phyloP scores from a whole-genome alignment of 805 yeast genomes.

The Myxozyma neotropica region DNA sequence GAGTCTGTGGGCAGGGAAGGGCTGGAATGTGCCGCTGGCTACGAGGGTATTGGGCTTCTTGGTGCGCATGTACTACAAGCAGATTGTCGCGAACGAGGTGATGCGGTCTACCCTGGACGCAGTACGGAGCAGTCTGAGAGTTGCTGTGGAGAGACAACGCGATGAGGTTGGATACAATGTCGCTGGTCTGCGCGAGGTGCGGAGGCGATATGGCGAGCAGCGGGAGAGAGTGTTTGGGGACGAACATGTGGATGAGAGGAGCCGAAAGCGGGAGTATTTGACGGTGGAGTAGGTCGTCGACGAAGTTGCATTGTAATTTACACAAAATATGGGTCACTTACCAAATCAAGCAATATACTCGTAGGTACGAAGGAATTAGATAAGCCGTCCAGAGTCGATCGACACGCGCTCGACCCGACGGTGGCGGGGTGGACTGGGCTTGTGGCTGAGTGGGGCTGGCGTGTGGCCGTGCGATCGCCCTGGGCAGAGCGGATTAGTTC shows the following conservation, averaged over 20 bases:
- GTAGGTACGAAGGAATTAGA: too few species aligned
- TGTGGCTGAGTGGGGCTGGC: background rate
- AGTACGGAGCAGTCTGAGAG: slow-evolving; percentile 65
- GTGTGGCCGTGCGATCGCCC: background rate
- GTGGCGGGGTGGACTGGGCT: background rate
- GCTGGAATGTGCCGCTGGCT: slow-evolving; percentile 60
- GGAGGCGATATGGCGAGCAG: slow-evolving; percentile 73
- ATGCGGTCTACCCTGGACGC: slow-evolving; percentile 64
- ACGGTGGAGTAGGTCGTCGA: slow-evolving; percentile 42
- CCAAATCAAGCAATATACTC: too few species aligned
- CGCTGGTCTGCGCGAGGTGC: slow-evolving; percentile 75
- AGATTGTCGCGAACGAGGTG: slow-evolving; percentile 56
- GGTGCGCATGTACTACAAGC: slow-evolving; percentile 72
- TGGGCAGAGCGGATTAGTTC: background rate
- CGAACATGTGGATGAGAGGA: slow-evolving; percentile 54
- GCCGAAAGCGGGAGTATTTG: slow-evolving; percentile 74
- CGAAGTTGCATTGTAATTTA: background rate
- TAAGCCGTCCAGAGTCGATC: background rate
- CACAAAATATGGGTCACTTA: too few species aligned
- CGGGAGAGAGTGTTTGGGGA: slow-evolving; percentile 78
- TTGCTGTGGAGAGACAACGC: slow-evolving; percentile 53
- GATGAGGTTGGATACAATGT: slow-evolving; percentile 78
- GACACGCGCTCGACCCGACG: background rate
- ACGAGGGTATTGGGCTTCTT: slow-evolving; percentile 77
- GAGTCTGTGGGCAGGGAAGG: slow-evolving; percentile 64